These are phyloP conservation scores for Pythium chondricola DNA, from an alignment of 352 stramenopile species.

Conservation along the genomic window DNA sequence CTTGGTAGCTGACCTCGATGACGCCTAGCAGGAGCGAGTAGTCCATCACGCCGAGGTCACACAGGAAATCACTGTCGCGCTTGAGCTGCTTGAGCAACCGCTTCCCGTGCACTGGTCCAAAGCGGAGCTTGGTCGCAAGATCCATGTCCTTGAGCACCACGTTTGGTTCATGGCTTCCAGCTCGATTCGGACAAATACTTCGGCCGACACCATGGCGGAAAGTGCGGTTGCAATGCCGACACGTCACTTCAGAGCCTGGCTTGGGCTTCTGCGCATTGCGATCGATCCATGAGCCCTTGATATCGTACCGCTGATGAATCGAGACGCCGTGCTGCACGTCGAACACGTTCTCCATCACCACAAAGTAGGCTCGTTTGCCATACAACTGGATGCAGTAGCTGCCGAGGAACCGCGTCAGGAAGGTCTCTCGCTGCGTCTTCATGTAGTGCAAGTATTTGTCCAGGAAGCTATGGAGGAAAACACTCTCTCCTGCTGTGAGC, in stretches of 20 bases:
- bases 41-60: conserved; percentile 73
- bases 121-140: conserved; percentile 65
- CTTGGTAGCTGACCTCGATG: conserved; percentile 72
- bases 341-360: conserved; percentile 89
- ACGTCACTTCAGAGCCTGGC: conserved; percentile 52
- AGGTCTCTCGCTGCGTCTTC: conserved; percentile 39
- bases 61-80: conserved; percentile 64
- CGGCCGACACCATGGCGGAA: conserved; percentile 44
- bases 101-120: conserved; percentile 34
- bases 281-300: conserved; percentile 85
- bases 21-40: conserved; percentile 79
- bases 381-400: conserved; percentile 82
- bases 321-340: conserved; percentile 64
- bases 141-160: conserved; percentile 81
- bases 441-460: conserved; percentile 62
- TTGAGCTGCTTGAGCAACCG: conserved; percentile 59
- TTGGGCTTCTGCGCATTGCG: conserved; percentile 61
- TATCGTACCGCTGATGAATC: conserved; percentile 83
- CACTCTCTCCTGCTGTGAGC: conserved; percentile 44
- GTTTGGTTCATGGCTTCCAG: conserved; percentile 57
- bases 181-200: conserved; percentile 59
- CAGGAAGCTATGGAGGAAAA: conserved; percentile 64
- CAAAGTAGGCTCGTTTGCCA: conserved; percentile 64
- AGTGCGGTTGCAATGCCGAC: conserved; percentile 62
- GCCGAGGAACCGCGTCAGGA: conserved; percentile 78